Evolutionary conservation across 805 yeast species (phyloP), one percentile per base, ranked within the genome.

Genomic region (Torulaspora indica): DNA sequence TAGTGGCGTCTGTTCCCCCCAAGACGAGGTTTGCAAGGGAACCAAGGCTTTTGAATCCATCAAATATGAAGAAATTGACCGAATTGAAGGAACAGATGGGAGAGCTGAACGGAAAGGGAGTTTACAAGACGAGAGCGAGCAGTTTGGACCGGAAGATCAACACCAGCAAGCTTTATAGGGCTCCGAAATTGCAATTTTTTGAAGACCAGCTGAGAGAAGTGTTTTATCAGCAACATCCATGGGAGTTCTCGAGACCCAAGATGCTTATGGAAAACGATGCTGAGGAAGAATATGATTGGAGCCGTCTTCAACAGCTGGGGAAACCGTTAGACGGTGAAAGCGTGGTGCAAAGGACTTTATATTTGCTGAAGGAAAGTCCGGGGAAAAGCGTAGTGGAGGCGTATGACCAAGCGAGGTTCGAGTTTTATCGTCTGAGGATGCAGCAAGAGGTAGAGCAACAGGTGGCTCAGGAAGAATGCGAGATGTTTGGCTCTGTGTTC

Each of bases 241-340:
- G 98, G 98, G 98, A 93, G 67, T 71, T 90, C 42, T 87, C 98
- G 1, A 77, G 95, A 54, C 96, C 98, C 10, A 86, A 85, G 61
- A 74, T 79, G 23, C 68, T 93, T 53, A 74, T 89, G 36, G 98
- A 93, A 64, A 85, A 80, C 56, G 73, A 74, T 29, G 86, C 85
- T 6, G 70, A 74, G 35, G 87, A 84, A 36, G 58, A 63, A 6
- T 72, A 73, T 46, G 88, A 93, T 64, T 93, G 98, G 98, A 73
- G 82, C 37, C 72, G 73, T 40, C 76, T 93, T 63, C 75, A 76
- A 53, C 98, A 93, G 64, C 62, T 81, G 25, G 69, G 74, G 35
- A 82, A 82, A 61, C 83, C 82, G 17, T 71, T 93, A 29, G 95
- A 88, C 57, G 98, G 98, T 48, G 98, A 93, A 67, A 76, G 79